Evolutionary conservation across 2,329 filamentous ascomycete species (phyloP).

Genomic region (Calonectria crousiana): DNA sequence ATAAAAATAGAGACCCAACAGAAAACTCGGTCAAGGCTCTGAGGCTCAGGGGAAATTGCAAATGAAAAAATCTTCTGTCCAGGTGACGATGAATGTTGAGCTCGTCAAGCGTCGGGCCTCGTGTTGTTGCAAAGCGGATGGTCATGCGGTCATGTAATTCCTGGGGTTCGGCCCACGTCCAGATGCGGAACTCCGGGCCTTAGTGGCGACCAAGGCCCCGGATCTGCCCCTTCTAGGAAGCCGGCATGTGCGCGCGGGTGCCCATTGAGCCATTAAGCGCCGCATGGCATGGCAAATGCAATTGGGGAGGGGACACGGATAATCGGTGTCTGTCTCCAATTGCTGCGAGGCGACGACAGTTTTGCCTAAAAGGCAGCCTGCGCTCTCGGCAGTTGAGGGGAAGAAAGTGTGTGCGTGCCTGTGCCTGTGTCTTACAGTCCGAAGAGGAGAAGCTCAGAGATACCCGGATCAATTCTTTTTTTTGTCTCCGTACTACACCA

Average conservation of each 20-base stretch:
- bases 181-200: constrained; percentile 26
- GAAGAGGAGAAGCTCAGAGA: neutral
- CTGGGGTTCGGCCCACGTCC: constrained; percentile 23
- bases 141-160: constrained; percentile 15
- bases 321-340: constrained; percentile 7
- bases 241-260: constrained; percentile 14
- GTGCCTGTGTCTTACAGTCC: neutral
- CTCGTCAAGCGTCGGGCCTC: neutral
- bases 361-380: constrained; percentile 22
- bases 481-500: neutral
- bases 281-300: neutral
- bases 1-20: neutral
- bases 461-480: neutral
- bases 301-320: constrained; percentile 15
- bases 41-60: neutral
- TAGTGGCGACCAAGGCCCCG: constrained; percentile 21
- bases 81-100: constrained; percentile 2
- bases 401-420: neutral
- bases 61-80: neutral
- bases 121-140: neutral
- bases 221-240: constrained; percentile 29
- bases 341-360: neutral
- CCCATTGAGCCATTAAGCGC: neutral
- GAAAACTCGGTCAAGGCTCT: constrained; percentile 11
- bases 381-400: constrained; percentile 7